Base-by-base conservation (phyloP, 2,329 filamentous ascomycete genomes). In the Xylariaceae sp. region DNA sequence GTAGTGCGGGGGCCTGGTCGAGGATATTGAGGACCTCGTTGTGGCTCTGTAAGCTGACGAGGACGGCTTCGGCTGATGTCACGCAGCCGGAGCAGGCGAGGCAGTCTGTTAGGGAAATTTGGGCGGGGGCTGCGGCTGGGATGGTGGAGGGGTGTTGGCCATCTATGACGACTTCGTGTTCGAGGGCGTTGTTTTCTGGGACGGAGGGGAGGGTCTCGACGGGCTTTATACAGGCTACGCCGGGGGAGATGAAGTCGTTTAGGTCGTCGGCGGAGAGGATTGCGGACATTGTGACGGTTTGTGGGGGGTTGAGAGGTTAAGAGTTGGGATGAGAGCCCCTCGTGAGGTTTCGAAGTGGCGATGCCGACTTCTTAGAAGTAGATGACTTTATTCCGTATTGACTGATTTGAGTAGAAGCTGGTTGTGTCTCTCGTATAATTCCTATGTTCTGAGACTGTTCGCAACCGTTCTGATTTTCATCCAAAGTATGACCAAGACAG, bases 241-340 rank as follows among this genome's bases (percentile, higher is more conserved):
- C 92, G 11, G 94, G 94, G 59, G 90, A 94, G 73, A 99, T 99
- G 78, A 99, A 99, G 80, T 99, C 94, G 80, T 99, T 99, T 62
- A 99, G 82, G 74, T 97, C 92, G 79, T 99, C 93, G 70, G 89
- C 88, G 58, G 92, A 97, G 70, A 99, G 88, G 70, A 99, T 99
- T 64, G 94, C 94, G 73, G 92, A 96, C 94, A 99, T 99, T 64
- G 74, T 80, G 67, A 51, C 50, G 17, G 50, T 17, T 39, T 54
- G 23, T 39, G 30, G 30, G 35, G 15, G 23, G 7, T 11, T 3
- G 44, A 39, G 10, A n/a, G n/a, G n/a, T 39, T 11, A n/a, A 42
- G 11, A 15, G n/a, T n/a, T n/a, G 13, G 13, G n/a, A 48, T 51
- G 53, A 47, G 52, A n/a, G 17, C 17, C 2, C 17, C 17, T 1